phyloP scores from a whole-genome alignment of 805 yeast genomes.

The Candida piceae region DNA sequence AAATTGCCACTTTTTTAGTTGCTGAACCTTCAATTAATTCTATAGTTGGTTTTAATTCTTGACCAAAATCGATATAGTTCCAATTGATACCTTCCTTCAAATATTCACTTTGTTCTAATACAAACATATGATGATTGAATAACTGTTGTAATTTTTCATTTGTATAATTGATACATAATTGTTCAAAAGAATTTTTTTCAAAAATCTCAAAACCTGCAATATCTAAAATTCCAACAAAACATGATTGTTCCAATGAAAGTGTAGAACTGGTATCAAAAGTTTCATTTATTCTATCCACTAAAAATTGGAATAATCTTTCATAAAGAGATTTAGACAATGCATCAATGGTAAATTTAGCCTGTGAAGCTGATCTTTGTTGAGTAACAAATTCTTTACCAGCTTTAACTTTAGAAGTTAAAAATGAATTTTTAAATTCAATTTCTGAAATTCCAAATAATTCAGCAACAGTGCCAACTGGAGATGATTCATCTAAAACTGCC shows the following conservation, averaged over 20 bases:
- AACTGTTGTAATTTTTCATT: slow-evolving; percentile 58
- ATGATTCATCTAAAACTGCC: slow-evolving; percentile 55
- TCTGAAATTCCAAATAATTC: slow-evolving; percentile 58
- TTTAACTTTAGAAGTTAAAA: slow-evolving; percentile 76
- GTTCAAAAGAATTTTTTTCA: slow-evolving; percentile 53
- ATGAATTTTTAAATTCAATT: slow-evolving; percentile 46
- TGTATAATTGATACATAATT: slow-evolving; percentile 55
- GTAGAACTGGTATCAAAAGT: slow-evolving; percentile 37
- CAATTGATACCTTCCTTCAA: slow-evolving; percentile 54
- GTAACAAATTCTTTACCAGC: slow-evolving; percentile 87
- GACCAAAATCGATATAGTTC: slow-evolving; percentile 89
- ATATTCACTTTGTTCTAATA: slow-evolving; percentile 56
- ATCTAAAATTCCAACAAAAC: slow-evolving; percentile 53
- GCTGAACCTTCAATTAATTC: slow-evolving; percentile 72
- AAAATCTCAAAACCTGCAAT: slow-evolving; percentile 62
- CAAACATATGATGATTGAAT: slow-evolving; percentile 58
- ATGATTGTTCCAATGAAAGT: slow-evolving; percentile 24
- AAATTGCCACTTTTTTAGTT: slow-evolving; percentile 65
- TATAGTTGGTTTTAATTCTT: slow-evolving; percentile 90
- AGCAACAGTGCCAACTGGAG: slow-evolving; percentile 48
- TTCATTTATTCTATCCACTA: slow-evolving; percentile 71
- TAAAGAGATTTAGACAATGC: slow-evolving; percentile 85
- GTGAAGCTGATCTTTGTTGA: slow-evolving; percentile 72
- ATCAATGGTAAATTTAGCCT: slow-evolving; percentile 76
- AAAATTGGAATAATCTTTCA: slow-evolving; percentile 73